A percentile compares a stretch with the other conserved stretches of the same genome.
Conservation (phyloP, 1,284 basidiomycete species). For the Fistulinella staudtii region DNA sequence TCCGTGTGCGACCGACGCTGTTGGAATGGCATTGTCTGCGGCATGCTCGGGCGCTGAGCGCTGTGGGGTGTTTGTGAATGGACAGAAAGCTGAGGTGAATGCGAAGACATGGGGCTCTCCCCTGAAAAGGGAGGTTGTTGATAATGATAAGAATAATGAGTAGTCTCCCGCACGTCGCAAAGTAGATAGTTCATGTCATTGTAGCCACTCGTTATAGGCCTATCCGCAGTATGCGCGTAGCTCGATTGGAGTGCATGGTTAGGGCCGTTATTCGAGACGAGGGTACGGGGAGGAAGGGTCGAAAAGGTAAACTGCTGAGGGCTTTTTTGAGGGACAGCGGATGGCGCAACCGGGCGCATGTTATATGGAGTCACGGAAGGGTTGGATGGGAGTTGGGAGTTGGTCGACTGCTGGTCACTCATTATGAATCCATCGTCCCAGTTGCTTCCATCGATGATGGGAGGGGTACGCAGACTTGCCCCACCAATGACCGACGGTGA, state of each 20-base stretch:
- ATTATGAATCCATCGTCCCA: conserved; percentile 62
- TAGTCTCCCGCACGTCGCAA: conserved; percentile 32
- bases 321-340: conserved; percentile 33
- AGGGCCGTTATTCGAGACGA: conserved; percentile 30
- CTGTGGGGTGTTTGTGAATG: conserved; percentile 31
- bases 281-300: conserved; percentile 27
- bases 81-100: conserved; percentile 33
- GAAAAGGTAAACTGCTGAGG: conserved; percentile 36
- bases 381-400: conserved; percentile 36
- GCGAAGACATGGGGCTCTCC: conserved; percentile 32
- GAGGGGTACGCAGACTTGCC: conserved; percentile 31
- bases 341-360: conserved; percentile 33
- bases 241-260: conserved; percentile 29
- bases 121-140: conserved; percentile 32
- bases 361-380: conserved; percentile 39
- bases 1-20: conserved; percentile 35
- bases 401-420: conserved; percentile 42
- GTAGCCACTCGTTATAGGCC: conserved; percentile 32
- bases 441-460: conserved; percentile 45
- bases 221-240: conserved; percentile 30
- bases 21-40: conserved; percentile 30
- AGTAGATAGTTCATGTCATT: conserved; percentile 35
- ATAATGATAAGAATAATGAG: conserved; percentile 37
- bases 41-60: conserved; percentile 27
- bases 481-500: conserved; percentile 34